Conservation (phyloP, 257 asterid genomes). For the Anisodus tanguticus region DNA sequence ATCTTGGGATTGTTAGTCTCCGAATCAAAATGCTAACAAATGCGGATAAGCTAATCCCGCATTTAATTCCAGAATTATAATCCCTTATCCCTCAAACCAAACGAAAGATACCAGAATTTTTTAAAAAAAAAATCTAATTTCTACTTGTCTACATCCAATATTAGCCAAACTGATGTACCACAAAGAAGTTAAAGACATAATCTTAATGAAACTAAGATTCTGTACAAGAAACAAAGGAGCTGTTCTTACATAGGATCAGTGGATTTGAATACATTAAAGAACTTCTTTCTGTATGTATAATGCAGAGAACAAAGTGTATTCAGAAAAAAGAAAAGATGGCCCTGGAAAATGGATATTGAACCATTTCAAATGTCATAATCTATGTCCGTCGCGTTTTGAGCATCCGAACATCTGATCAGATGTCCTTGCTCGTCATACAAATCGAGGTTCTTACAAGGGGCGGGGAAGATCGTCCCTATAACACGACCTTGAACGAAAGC, state of each 20-base stretch:
- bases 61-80: too few relatives aligned
- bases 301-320: neutral
- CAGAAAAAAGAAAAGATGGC: neutral
- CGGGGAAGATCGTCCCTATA: conserved; percentile 38
- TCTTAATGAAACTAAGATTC: neutral
- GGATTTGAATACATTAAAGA: neutral
- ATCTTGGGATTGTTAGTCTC: too few relatives aligned
- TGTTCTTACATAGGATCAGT: conserved; percentile 24
- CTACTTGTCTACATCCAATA: neutral
- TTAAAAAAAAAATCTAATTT: neutral
- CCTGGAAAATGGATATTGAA: neutral
- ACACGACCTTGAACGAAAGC: conserved; percentile 41
- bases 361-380: conserved; percentile 37
- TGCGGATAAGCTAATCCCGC: too few relatives aligned
- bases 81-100: neutral
- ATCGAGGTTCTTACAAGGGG: conserved; percentile 43
- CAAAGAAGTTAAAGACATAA: neutral
- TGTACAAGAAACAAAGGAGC: conserved; percentile 4
- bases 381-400: conserved; percentile 39
- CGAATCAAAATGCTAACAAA: too few relatives aligned
- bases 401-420: conserved; percentile 31
- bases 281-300: conserved; percentile 12
- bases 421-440: conserved; percentile 38
- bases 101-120: neutral
- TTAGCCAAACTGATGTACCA: neutral